Percentiles rank a stretch among this genome's conserved stretches.
Evolutionary conservation across 495 filamentous ascomycete species (phyloP).

Genomic region (Chaetomium tenue): DNA sequence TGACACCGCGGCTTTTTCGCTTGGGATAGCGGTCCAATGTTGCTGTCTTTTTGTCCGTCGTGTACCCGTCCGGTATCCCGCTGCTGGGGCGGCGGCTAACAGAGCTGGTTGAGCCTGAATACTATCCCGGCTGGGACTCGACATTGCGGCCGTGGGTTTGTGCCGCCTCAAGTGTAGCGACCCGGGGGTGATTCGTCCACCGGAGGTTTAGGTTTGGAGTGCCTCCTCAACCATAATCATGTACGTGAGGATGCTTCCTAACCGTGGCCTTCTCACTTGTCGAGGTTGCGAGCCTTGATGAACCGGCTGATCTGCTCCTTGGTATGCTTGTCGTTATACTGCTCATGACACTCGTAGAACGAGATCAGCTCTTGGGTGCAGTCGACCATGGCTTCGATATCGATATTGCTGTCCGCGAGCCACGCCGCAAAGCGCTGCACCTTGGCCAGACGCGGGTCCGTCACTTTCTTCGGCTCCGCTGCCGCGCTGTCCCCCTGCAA

Average conservation of each 20-base stretch:
- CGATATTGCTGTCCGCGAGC: conserved; percentile 89
- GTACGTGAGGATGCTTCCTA: background rate
- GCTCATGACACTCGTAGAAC: conserved; percentile 89
- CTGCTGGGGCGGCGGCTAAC: no score
- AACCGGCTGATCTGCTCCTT: conserved; percentile 70
- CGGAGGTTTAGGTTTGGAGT: background rate
- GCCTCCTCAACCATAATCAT: background rate
- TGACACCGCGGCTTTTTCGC: no score
- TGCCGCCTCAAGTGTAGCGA: no score
- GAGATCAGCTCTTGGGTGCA: conserved; percentile 94
- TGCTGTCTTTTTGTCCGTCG: no score
- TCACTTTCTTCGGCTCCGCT: conserved; percentile 27
- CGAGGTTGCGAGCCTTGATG: conserved; percentile 78
- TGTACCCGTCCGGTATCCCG: no score
- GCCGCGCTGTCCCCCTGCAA: conserved; percentile 20
- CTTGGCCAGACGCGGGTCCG: conserved; percentile 49
- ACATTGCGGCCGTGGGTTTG: no score
- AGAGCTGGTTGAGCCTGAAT: no score
- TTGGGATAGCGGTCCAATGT: no score
- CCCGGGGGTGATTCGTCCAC: no score
- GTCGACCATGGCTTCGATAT: conserved; percentile 88
- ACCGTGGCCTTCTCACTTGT: conserved; percentile 52
- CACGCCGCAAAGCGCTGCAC: conserved; percentile 76
- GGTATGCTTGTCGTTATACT: conserved; percentile 75
- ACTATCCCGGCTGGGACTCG: no score